Base-by-base conservation (phyloP, 768 basidiomycete genomes). In the Candolleomyces efflorescens region DNA sequence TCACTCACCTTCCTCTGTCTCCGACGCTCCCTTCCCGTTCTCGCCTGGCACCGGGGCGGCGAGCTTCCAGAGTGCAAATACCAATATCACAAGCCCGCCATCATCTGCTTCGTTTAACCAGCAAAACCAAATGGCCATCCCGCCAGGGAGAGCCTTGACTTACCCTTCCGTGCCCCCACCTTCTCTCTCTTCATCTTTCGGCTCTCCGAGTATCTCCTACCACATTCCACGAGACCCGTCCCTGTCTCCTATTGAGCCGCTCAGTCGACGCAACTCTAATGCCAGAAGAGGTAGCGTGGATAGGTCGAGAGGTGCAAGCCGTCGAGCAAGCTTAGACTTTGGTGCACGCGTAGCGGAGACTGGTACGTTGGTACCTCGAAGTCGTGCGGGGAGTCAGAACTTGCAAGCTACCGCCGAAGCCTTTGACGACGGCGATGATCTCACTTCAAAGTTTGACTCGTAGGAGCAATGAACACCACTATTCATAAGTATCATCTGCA, bases 151-250 rank as follows among this genome's bases (percentile, higher is more conserved):
- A 54, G 74, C 77, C 13, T 76, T 93, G 52, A 81, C 89, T 4
- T 94, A 94, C 63, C 91, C 91, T 0, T 86, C 85, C 5, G 92
- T 92, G 0, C 91, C 92, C 2, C 91, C 91, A 11, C 91, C 91
- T 3, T 89, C 88, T 1, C 70, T 91, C 24, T 89, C 87, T 5
- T 89, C 87, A 6, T 89, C 88, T 10, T 86, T 90, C 62, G 90
- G 90, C 13, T 87, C 86, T 5, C 86, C 88, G 7, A 78, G 76
- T 23, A 77, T 82, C 17, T 74, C 80, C 12, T 78, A 75, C 60
- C 71, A 75, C 57, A 75, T 76, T 55, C 73, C 78, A 15, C 72
- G 79, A n/a, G 83, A 83, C n/a, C 71, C 67, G 18, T 78, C 79
- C 10, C 60, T 71, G 46, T 82, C 80, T 10, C 82, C 83, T 5